phyloP scores from a whole-genome alignment of 2,329 filamentous ascomycete species.

The Trichoderma breve region DNA sequence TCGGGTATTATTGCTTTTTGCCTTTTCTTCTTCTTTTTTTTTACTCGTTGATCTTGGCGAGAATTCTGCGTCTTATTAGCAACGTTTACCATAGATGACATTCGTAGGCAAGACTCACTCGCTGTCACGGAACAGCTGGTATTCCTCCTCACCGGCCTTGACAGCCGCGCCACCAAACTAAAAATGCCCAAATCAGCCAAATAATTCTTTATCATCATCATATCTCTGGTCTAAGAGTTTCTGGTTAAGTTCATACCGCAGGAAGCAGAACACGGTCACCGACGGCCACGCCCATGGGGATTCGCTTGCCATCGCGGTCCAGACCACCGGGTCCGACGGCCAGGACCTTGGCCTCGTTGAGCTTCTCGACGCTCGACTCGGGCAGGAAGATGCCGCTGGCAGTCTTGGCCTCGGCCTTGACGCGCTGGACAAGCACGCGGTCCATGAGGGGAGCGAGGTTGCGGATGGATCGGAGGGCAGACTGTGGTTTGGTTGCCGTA shows the following conservation, averaged over 20 bases:
- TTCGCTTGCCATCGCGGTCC: constrained; percentile 84
- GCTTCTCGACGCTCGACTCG: constrained; percentile 94
- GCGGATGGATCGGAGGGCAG: constrained; percentile 90
- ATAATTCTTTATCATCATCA: too few species aligned
- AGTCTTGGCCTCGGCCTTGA: constrained; percentile 97
- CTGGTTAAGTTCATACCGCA: constrained; percentile 59
- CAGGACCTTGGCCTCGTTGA: constrained; percentile 95
- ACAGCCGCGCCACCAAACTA: constrained; percentile 92
- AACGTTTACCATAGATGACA: neutral
- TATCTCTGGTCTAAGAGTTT: neutral
- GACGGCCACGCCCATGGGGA: constrained; percentile 75
- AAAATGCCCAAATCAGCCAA: constrained; percentile 10
- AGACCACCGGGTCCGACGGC: constrained; percentile 88
- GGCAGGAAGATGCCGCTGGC: constrained; percentile 96
- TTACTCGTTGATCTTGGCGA: constrained; percentile 98
- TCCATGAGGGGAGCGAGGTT: constrained; percentile 93
- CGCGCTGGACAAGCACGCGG: constrained; percentile 94
- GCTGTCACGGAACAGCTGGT: constrained; percentile 91
- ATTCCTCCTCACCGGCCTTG: constrained; percentile 98
- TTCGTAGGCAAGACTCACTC: constrained; percentile 66
- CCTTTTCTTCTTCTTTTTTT: constrained; percentile 21
- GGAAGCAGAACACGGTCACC: constrained; percentile 96
- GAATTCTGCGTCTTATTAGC: constrained; percentile 60
- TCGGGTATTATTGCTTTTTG: constrained; percentile 15
- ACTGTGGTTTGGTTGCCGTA: constrained; percentile 45